Evolutionary conservation across 1,284 basidiomycete species (phyloP), one percentile per base, ranked within the genome.

Genomic region (Trametes pubescens): DNA sequence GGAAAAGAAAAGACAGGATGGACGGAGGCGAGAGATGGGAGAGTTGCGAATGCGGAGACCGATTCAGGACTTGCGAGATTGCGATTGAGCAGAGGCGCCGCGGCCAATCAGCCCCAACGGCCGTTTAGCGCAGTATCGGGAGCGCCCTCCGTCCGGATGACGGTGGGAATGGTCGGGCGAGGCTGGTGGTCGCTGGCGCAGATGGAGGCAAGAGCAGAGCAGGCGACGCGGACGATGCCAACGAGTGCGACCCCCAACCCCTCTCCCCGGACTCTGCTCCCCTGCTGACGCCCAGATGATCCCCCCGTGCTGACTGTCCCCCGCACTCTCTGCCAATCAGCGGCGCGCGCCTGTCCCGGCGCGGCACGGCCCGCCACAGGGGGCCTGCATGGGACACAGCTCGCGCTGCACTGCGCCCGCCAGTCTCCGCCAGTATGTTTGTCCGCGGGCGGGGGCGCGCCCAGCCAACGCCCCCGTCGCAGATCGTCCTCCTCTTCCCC

Each of bases 81-180:
- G 58, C 47, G 56, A 53, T 66, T 65, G 61, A 59, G 53, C 47
- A 58, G 55, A 43, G 51, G 64, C 57, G 56, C 53, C 65, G 63
- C 67, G 67, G 65, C 51, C 68, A 66, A 69, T 69, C 65, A 66
- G 61, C 52, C 43, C 62, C 52, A 57, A 40, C 59, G 47, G 40
- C 22, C 24, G 52, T 38, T 52, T 55, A 63, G 59, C 59, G 51
- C 52, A 44, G 47, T n/a, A 16, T 16, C 44, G 32, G 46, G 59
- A 48, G 14, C 13, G 37, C 24, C 14, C 14, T 40, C 57, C 61
- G 55, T 47, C 24, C 24, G 48, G 32, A 21, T 14, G 47, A 46
- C 22, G 51, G 57, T 62, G 62, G 59, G 61, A 54, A 14, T 26
- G 52, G 16, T 10, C 18, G 37, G 8, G 44, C 14, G 43, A 14